A percentile compares a stretch with the other conserved stretches of the same genome.
Evolutionary conservation across 345 rosid species (phyloP).

Genomic region (Kandelia obovata): DNA sequence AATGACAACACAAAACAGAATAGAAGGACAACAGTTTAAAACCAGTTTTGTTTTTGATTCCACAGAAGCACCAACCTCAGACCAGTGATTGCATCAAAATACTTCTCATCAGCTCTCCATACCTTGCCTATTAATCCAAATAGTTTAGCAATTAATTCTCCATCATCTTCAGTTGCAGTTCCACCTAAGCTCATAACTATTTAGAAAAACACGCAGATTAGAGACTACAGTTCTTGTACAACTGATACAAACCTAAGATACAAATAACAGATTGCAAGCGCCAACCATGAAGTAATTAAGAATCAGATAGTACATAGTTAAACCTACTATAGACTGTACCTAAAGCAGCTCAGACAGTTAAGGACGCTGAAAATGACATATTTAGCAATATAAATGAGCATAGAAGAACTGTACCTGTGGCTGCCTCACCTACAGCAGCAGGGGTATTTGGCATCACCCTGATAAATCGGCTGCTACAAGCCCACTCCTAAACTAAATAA

Average conservation of each 20-base stretch:
- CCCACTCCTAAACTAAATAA: slow-evolving; percentile 57
- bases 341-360: background rate
- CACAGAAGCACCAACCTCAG: slow-evolving; percentile 49
- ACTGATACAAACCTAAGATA: background rate
- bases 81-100: slow-evolving; percentile 88
- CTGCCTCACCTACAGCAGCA: slow-evolving; percentile 83
- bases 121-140: slow-evolving; percentile 84
- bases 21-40: no score
- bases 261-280: slow-evolving; percentile 4
- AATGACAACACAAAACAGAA: no score
- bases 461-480: slow-evolving; percentile 70
- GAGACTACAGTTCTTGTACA: slow-evolving; percentile 7
- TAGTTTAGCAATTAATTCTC: slow-evolving; percentile 56
- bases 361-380: background rate
- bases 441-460: slow-evolving; percentile 96
- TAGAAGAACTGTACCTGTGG: slow-evolving; percentile 45
- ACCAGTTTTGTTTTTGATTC: no score
- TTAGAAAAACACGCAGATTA: slow-evolving; percentile 14
- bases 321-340: background rate
- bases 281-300: background rate
- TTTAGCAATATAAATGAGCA: background rate
- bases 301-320: no score
- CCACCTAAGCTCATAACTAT: slow-evolving; percentile 79
- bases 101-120: slow-evolving; percentile 81
- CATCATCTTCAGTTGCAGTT: slow-evolving; percentile 73